Evolutionary conservation across 371 early-diverging fungal species (phyloP).

Genomic region (Furculomyces boomerangus): DNA sequence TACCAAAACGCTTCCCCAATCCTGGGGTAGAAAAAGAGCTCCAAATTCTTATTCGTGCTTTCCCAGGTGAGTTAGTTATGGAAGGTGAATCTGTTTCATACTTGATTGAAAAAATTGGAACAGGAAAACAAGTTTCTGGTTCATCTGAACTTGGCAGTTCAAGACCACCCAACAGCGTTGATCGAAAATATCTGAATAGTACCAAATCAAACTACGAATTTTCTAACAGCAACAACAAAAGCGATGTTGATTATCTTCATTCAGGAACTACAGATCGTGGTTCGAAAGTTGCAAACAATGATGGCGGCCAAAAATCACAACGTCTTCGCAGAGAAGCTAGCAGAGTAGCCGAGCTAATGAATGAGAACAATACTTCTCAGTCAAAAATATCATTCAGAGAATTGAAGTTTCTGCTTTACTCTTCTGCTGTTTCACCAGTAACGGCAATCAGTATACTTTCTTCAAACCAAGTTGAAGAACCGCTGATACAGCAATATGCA

Average conservation of each 20-base stretch:
- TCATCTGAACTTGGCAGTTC: background rate
- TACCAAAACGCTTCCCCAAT: conserved; percentile 51
- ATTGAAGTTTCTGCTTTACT: conserved; percentile 58
- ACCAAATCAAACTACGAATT: too few species aligned
- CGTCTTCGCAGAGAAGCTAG: too few species aligned
- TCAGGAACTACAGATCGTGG: background rate
- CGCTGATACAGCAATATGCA: conserved; percentile 83
- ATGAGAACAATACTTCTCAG: background rate
- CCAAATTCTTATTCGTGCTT: conserved; percentile 35
- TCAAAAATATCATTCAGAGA: conserved; percentile 13
- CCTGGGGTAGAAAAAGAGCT: conserved; percentile 48
- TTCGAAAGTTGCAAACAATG: background rate
- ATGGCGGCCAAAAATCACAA: too few species aligned
- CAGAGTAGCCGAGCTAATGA: background rate
- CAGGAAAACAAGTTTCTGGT: background rate
- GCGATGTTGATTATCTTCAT: background rate
- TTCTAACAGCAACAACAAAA: background rate
- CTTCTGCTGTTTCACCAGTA: conserved; percentile 86
- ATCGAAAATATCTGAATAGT: too few species aligned
- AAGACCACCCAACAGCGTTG: background rate
- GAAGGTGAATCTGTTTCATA: conserved; percentile 55
- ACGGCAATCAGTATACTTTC: conserved; percentile 64
- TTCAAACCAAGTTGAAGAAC: conserved; percentile 45
- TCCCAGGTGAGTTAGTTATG: conserved; percentile 45
- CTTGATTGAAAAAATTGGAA: conserved; percentile 25